Conservation (phyloP, 1,284 basidiomycete species). For the Trichosporon sp. region DNA sequence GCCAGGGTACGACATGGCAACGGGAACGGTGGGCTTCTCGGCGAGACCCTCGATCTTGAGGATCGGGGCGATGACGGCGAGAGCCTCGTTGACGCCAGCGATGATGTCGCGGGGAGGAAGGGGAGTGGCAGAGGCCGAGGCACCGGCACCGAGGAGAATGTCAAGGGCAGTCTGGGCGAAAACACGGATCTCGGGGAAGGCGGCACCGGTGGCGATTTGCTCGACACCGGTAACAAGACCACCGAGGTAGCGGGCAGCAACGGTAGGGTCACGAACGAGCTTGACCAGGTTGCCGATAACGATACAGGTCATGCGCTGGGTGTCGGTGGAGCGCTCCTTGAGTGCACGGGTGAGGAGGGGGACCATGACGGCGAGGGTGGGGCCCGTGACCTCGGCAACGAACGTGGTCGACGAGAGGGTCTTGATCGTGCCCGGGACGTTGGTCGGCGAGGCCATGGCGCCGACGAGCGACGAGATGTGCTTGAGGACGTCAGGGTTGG, state of each 20-base stretch:
- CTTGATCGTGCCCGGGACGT: slow-evolving; percentile 92
- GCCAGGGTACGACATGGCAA: slow-evolving; percentile 49
- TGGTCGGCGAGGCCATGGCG: slow-evolving; percentile 85
- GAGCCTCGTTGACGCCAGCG: slow-evolving; percentile 64
- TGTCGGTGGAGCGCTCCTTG: slow-evolving; percentile 95
- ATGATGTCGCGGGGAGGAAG: slow-evolving; percentile 68
- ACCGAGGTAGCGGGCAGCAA: slow-evolving; percentile 87
- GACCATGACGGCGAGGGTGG: slow-evolving; percentile 93
- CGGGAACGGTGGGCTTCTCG: slow-evolving; percentile 55
- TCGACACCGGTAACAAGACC: slow-evolving; percentile 88
- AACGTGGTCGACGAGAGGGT: slow-evolving; percentile 88
- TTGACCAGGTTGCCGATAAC: slow-evolving; percentile 98
- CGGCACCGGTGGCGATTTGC: slow-evolving; percentile 85
- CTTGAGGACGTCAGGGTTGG: slow-evolving; percentile 88
- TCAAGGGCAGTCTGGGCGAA: slow-evolving; percentile 79
- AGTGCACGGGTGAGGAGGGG: slow-evolving; percentile 89
- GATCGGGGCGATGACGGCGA: slow-evolving; percentile 65
- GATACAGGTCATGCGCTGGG: slow-evolving; percentile 78
- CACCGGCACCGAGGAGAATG: slow-evolving; percentile 77
- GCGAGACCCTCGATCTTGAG: slow-evolving; percentile 64
- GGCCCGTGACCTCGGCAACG: slow-evolving; percentile 94
- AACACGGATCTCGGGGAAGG: slow-evolving; percentile 95
- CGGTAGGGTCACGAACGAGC: slow-evolving; percentile 86
- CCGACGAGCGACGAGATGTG: slow-evolving; percentile 90
- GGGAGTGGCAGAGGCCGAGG: slow-evolving; percentile 69